Evolutionary conservation across 768 basidiomycete species (phyloP).

Genomic region (Udeniomyces megalosporus): DNA sequence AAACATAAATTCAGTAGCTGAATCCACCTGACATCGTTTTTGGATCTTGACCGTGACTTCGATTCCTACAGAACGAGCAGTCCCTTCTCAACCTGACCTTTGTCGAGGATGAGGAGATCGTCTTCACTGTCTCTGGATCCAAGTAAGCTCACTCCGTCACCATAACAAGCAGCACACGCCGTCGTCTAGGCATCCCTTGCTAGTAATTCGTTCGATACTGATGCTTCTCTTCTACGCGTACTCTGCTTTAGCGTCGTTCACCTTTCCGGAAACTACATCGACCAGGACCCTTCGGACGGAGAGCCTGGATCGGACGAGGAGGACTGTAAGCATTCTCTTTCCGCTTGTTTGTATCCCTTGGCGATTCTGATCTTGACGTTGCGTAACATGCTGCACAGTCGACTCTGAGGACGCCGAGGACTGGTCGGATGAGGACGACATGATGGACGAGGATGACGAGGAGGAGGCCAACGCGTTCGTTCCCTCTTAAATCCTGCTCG

Average conservation of each 20-base stretch:
- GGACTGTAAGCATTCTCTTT: constrained; percentile 27
- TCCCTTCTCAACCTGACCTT: constrained; percentile 53
- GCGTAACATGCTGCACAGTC: too few species aligned
- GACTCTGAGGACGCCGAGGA: constrained; percentile 11
- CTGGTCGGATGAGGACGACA: constrained; percentile 33
- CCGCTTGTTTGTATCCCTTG: neutral
- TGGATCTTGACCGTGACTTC: too few species aligned
- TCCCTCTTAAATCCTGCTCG: too few species aligned
- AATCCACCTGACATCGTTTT: too few species aligned
- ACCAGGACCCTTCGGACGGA: constrained; percentile 31
- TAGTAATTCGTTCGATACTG: too few species aligned
- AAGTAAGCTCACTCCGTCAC: constrained; percentile 44
- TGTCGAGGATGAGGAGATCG: constrained; percentile 43
- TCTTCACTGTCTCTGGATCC: constrained; percentile 59
- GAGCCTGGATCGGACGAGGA: constrained; percentile 65
- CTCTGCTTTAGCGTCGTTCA: constrained; percentile 38
- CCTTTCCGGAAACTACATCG: constrained; percentile 71
- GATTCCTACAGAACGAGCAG: constrained; percentile 68
- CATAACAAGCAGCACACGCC: too few species aligned
- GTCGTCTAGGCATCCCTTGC: too few species aligned
- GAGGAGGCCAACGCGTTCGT: constrained; percentile 19
- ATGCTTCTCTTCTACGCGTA: neutral
- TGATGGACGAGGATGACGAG: constrained; percentile 17
- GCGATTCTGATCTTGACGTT: constrained; percentile 33
- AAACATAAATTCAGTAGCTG: too few species aligned